A percentile compares a stretch with the other conserved stretches of the same genome.
phyloP scores from a whole-genome alignment of 1,284 basidiomycete genomes.

The Tremellales sp. region DNA sequence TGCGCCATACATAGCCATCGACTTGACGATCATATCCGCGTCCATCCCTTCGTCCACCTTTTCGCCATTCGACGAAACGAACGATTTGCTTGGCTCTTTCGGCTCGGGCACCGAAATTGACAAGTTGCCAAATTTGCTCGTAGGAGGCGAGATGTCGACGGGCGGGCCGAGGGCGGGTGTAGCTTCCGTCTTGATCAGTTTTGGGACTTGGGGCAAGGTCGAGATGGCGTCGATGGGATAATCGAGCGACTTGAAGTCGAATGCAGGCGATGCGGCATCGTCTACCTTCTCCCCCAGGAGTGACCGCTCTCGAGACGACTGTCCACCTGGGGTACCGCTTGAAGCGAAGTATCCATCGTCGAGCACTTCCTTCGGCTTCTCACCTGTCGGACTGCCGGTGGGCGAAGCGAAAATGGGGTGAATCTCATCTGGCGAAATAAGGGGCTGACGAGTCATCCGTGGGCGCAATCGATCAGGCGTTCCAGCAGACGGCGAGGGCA shows the following conservation, averaged over 20 bases:
- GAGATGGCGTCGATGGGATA: neutral
- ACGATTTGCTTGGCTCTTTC: conserved; percentile 28
- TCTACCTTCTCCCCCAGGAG: neutral
- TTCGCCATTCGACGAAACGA: conserved; percentile 15
- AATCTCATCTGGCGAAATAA: neutral
- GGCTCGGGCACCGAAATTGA: conserved; percentile 10
- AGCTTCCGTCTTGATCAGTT: neutral
- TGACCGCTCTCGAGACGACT: neutral
- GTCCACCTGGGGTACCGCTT: too few species aligned
- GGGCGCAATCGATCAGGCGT: too few species aligned
- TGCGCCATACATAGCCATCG: conserved; percentile 11
- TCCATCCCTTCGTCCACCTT: conserved; percentile 31
- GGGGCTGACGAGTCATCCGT: too few species aligned
- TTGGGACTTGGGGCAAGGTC: neutral
- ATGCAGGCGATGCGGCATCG: neutral
- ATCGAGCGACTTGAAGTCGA: neutral
- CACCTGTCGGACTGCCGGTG: neutral
- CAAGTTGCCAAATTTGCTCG: conserved; percentile 6
- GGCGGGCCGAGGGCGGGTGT: neutral
- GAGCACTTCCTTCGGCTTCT: neutral
- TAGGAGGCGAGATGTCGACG: conserved; percentile 1
- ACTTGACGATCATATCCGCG: conserved; percentile 19
- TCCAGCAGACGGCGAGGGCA: neutral
- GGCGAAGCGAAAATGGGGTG: neutral
- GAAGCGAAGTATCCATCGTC: neutral